A percentile compares a stretch with the other conserved stretches of the same genome.
Conservation (phyloP, 306 rosid genomes). For the Citrullus colocynthis region DNA sequence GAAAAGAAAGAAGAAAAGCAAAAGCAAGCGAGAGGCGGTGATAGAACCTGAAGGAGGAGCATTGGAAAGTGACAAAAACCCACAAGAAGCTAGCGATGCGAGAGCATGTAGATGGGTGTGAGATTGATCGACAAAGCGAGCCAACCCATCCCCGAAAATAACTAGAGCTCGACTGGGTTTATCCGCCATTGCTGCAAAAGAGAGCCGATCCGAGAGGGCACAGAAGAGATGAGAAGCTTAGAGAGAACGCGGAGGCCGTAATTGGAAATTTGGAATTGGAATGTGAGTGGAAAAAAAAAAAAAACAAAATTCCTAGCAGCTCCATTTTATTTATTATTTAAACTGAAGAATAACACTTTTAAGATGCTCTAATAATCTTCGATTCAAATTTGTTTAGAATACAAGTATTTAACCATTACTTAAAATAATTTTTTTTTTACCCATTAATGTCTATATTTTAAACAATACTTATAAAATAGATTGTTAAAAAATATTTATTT, state of each 20-base stretch:
- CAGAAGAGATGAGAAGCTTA: neutral
- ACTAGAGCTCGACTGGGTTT: slow-evolving; percentile 77
- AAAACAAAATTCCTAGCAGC: no score
- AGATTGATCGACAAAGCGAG: slow-evolving; percentile 37
- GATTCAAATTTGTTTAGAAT: no score
- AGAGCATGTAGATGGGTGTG: slow-evolving; percentile 57
- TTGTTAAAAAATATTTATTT: no score
- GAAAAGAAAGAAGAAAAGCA: neutral
- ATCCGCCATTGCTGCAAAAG: slow-evolving; percentile 48
- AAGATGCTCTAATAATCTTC: no score
- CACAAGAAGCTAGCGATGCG: slow-evolving; percentile 52
- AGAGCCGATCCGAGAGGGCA: neutral
- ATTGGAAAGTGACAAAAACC: slow-evolving; percentile 53
- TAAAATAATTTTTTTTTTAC: no score
- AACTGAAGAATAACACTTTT: no score
- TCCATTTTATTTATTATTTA: no score
- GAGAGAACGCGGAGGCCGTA: neutral
- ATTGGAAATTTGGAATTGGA: neutral
- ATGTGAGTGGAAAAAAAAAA: neutral
- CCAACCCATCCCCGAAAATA: slow-evolving; percentile 60
- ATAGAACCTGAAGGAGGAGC: slow-evolving; percentile 49
- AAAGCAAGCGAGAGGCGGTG: neutral
- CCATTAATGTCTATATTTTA: no score
- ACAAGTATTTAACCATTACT: no score
- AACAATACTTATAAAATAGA: no score